A percentile compares a stretch with the other conserved stretches of the same genome.
phyloP scores from a whole-genome alignment of 2,329 filamentous ascomycete species.

The Claviceps spartinae region DNA sequence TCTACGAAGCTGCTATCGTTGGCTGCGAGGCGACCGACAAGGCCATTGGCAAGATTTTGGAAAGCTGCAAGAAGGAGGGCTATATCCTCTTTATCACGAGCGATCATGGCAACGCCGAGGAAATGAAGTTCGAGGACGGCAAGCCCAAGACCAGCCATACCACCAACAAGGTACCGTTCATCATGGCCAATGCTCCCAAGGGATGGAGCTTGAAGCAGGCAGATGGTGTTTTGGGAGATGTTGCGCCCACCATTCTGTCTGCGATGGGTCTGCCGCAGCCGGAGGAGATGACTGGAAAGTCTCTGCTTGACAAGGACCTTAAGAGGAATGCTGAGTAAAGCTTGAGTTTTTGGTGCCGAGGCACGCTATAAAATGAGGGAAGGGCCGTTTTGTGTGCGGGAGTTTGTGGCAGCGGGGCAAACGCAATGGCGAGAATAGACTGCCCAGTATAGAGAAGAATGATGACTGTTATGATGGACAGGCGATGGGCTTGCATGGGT shows the following conservation, averaged over 20 bases:
- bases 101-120: slow-evolving; percentile 96
- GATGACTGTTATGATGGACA: too few relatives aligned
- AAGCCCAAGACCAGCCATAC: slow-evolving; percentile 98
- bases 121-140: slow-evolving; percentile 94
- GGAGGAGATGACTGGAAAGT: slow-evolving; percentile 80
- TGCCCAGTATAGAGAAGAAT: too few relatives aligned
- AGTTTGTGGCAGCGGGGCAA: too few relatives aligned
- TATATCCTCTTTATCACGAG: slow-evolving; percentile 93
- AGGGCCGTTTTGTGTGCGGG: too few relatives aligned
- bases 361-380: too few relatives aligned
- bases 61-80: slow-evolving; percentile 82
- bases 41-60: slow-evolving; percentile 84
- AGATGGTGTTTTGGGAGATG: slow-evolving; percentile 86
- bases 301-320: slow-evolving; percentile 63
- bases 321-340: slow-evolving; percentile 19
- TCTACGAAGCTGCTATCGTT: slow-evolving; percentile 85
- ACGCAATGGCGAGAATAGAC: too few relatives aligned
- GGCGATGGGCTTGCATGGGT: too few relatives aligned
- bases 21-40: slow-evolving; percentile 79
- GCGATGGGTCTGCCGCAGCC: slow-evolving; percentile 86
- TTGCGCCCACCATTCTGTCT: slow-evolving; percentile 84
- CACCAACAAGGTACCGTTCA: slow-evolving; percentile 91
- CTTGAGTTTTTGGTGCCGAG: too few relatives aligned
- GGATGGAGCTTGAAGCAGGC: slow-evolving; percentile 77
- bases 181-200: slow-evolving; percentile 93